Base-by-base conservation (phyloP, 2,329 filamentous ascomycete genomes). In the Fusarium subglutinans region DNA sequence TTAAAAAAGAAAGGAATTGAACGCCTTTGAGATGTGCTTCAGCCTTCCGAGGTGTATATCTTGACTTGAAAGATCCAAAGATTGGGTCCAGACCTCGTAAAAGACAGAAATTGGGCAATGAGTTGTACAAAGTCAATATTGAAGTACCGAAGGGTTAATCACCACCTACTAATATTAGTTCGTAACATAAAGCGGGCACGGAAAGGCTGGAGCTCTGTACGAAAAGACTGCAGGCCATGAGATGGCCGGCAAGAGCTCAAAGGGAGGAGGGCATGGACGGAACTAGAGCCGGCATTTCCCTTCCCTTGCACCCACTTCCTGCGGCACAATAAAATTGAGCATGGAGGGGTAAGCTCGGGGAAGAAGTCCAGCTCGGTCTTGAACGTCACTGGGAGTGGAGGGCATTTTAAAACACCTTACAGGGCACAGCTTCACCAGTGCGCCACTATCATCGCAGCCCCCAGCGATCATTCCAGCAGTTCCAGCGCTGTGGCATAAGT, bases 401-500 rank as follows among this genome's bases (percentile, higher is more conserved):
- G 17, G 54, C 54, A 45, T 54, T 53, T 28, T 56, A 57, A 60
- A 57, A 50, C 41, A 53, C 50, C 35, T 26, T 44, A 58, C 71
- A 74, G 59, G 71, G 56, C 68, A 64, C 28, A 58, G 48, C 41
- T 63, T 54, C 28, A 51, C 35, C 43, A 63, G 54, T 60, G 45
- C 62, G 58, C 53, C 71, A 72, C 41, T 51, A 58, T 44, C 33
- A 58, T 58, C 22, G 53, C 40, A 41, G 38, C 44, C 24, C 53
- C 51, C 40, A 61, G 55, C 50, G 45, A 64, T 51, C 67, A 64
- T 69, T 73, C 74, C 66, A 71, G 69, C 57, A 66, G 60, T 72
- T 69, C 59, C 70, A 74, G 37, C 57, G 24, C 47, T 53, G 47
- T 35, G 60, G 61, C 63, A 58, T 45, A 74, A 38, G 56, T 54